Base-by-base conservation (phyloP, 257 asterid species). In the Thymus quinquecostatus region DNA sequence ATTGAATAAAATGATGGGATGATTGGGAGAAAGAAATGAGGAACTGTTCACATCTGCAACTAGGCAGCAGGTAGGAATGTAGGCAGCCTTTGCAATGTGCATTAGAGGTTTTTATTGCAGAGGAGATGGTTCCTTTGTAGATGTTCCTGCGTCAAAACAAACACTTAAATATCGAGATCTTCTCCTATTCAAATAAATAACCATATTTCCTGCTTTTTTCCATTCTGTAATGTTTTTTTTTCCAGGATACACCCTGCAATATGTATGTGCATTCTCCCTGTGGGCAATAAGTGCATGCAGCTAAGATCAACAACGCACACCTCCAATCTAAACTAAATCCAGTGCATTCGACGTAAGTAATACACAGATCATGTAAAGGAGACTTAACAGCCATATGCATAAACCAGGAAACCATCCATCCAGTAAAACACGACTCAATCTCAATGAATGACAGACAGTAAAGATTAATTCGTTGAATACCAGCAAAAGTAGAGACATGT, bases 61-160 rank as follows among this genome's bases (percentile, higher is more conserved):
- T 83, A 80, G 86, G 85, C 86, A 81, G 87, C 88, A 86, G 79
- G 85, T 86, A 86, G 84, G 82, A 84, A 87, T 75, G 85, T 86
- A 82, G 81, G 82, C 85, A 80, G 83, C 85, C 95, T 74, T 80
- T 80, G 91, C 91, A 80, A 44, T 83, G 84, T 80, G 91, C 91
- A 80, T 49, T 83, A 86, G 87, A 87, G 79, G 81, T 80, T 81
- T 79, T 80, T 75, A 72, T 78, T 80, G 94, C 83, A 87, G 80
- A 86, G 86, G 76, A 87, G 86, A 80, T 85, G 84, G 81, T 76
- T 86, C 92, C 78, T 80, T 83, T 73, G 84, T 58, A 83, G 81
- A 83, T 68, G 89, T 81, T 81, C 96, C 98, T 89, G 96, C 94
- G 88, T 84, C 88, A 89, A 92, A 89, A 85, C 84, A 92, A 87